Conservation (phyloP, 257 asterid species). For the Solanum sejunctum region DNA sequence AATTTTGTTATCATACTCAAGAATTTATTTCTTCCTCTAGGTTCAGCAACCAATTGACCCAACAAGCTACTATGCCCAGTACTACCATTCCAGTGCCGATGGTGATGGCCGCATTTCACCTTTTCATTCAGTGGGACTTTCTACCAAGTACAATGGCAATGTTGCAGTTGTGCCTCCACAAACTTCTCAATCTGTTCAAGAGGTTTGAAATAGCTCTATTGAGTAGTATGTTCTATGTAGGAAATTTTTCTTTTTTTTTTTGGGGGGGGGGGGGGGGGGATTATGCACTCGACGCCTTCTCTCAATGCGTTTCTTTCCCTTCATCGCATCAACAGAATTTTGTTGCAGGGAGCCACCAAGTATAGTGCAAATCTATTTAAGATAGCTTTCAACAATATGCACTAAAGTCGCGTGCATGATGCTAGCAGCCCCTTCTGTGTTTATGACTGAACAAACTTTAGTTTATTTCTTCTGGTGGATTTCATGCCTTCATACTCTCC, state of each 20-base stretch:
- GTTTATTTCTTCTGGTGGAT: not conserved
- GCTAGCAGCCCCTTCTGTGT: not conserved
- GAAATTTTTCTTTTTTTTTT: not conserved
- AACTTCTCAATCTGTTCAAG: conserved; percentile 69
- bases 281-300: not conserved
- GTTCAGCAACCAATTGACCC: conserved; percentile 76
- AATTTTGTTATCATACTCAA: not conserved
- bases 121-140: conserved; percentile 49
- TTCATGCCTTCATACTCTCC: not conserved
- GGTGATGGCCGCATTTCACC: conserved; percentile 74
- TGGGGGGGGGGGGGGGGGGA: not conserved
- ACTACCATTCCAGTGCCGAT: conserved; percentile 51
- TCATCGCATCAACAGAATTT: not conserved
- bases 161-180: conserved; percentile 49
- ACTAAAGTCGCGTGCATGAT: not conserved
- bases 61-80: conserved; percentile 66
- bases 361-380: not conserved
- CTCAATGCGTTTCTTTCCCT: not conserved
- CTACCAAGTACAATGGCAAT: conserved; percentile 55
- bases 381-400: not conserved
- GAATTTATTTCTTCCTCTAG: conserved; percentile 15
- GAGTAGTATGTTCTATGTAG: conserved; percentile 8
- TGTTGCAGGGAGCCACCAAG: not conserved
- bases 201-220: conserved; percentile 52
- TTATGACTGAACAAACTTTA: not conserved